phyloP scores from a whole-genome alignment of 2,329 filamentous ascomycete species.

The Aspergillus alliaceus region DNA sequence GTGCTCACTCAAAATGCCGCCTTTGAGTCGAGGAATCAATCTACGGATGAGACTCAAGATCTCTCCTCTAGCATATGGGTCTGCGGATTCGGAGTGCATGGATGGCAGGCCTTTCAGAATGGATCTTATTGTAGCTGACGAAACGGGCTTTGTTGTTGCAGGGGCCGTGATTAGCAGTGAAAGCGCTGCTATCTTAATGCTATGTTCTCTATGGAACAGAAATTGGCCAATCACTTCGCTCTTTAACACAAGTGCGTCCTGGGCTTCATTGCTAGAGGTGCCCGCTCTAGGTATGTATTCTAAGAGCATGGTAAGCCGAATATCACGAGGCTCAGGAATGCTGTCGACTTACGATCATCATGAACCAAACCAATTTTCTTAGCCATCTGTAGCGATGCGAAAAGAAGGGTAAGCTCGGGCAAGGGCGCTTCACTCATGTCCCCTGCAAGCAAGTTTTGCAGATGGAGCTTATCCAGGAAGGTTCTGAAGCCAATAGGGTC shows the following conservation, averaged over 20 bases:
- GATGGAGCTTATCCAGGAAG: conserved; percentile 62
- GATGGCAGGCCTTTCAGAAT: conserved; percentile 66
- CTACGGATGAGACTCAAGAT: conserved; percentile 72
- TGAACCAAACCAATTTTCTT: conserved; percentile 70
- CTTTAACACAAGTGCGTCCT: conserved; percentile 31
- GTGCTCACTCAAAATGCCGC: conserved; percentile 53
- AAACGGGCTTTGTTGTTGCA: conserved; percentile 72
- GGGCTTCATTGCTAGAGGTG: conserved; percentile 9
- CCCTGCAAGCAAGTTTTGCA: conserved; percentile 49
- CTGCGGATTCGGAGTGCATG: conserved; percentile 75
- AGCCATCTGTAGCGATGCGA: conserved; percentile 68
- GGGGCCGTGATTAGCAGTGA: conserved; percentile 76
- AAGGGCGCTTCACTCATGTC: conserved; percentile 50
- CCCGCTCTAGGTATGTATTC: conserved; percentile 27
- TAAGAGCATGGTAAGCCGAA: conserved; percentile 14
- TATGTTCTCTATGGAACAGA: conserved; percentile 53
- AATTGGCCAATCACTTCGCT: conserved; percentile 39
- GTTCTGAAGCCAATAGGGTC: conserved; percentile 33
- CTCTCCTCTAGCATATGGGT: conserved; percentile 83
- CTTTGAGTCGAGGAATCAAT: conserved; percentile 73
- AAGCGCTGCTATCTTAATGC: conserved; percentile 76
- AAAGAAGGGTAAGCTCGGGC: conserved; percentile 58
- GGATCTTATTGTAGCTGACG: conserved; percentile 59
- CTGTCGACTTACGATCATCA: conserved; percentile 56
- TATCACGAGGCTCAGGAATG: conserved; percentile 7